Evolutionary conservation across 108 stramenopile species (phyloP).

Genomic region (Nitzschia palea): DNA sequence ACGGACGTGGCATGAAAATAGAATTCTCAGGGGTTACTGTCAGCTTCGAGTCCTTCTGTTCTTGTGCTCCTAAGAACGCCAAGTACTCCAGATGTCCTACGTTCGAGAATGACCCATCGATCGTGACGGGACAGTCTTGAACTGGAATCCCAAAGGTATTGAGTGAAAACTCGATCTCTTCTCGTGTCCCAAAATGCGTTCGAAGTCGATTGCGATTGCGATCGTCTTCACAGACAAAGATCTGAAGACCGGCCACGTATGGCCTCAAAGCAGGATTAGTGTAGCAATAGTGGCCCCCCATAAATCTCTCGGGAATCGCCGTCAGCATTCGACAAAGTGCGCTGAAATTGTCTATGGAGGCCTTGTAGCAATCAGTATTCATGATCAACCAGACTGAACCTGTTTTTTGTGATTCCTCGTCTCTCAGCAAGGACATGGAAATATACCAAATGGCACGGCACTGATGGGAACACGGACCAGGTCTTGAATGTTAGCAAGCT

Average conservation of each 20-base stretch:
- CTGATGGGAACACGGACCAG: background rate
- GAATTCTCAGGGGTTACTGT: background rate
- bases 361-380: conserved; percentile 6
- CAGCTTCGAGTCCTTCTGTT: background rate
- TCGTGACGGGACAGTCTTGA: background rate
- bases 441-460: conserved; percentile 28
- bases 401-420: conserved; percentile 19
- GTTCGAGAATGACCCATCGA: background rate
- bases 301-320: background rate
- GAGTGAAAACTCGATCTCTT: conserved; percentile 19
- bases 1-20: conserved; percentile 17
- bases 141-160: conserved; percentile 31
- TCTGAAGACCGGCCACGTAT: conserved; percentile 2
- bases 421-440: background rate
- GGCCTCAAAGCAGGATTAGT: conserved; percentile 6
- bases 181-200: conserved; percentile 1
- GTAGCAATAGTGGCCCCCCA: conserved; percentile 21
- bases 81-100: conserved; percentile 22
- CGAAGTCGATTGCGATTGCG: conserved; percentile 17
- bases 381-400: conserved; percentile 17
- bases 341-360: background rate
- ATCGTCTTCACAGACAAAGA: background rate
- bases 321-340: background rate
- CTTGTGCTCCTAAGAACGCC: background rate
- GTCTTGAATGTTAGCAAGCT: too few species aligned